Conservation (phyloP, 2,329 filamentous ascomycete genomes). For the Fusarium stilboides region DNA sequence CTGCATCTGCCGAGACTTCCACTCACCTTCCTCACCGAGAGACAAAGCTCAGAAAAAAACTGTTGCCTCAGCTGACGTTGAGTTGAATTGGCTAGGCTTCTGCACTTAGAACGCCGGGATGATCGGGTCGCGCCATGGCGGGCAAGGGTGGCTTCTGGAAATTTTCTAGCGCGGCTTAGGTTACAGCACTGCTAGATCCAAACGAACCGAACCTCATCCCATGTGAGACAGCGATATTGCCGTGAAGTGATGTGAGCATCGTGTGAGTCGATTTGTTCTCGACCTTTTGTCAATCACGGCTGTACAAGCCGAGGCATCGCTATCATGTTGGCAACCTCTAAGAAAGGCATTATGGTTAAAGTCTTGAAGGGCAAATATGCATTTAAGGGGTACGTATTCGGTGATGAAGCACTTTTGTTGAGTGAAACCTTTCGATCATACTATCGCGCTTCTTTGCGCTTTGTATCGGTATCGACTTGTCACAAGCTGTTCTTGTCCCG, state of each 20-base stretch:
- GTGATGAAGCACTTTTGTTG: slow-evolving; percentile 6
- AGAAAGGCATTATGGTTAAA: neutral
- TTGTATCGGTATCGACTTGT: neutral
- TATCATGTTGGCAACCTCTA: slow-evolving; percentile 7
- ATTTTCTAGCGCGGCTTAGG: slow-evolving; percentile 48
- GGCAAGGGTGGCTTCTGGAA: slow-evolving; percentile 46
- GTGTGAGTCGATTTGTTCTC: slow-evolving; percentile 15
- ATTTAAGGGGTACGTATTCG: slow-evolving; percentile 6
- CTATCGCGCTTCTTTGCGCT: slow-evolving; percentile 9
- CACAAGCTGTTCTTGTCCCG: neutral
- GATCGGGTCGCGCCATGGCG: slow-evolving; percentile 15
- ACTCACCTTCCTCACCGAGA: slow-evolving; percentile 22
- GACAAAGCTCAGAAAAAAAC: slow-evolving; percentile 14
- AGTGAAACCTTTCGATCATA: slow-evolving; percentile 7
- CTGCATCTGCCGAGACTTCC: slow-evolving; percentile 20
- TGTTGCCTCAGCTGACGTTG: slow-evolving; percentile 46
- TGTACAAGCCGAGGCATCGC: neutral
- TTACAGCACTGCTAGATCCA: slow-evolving; percentile 35
- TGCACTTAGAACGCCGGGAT: slow-evolving; percentile 14
- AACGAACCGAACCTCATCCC: slow-evolving; percentile 46
- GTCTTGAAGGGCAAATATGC: neutral
- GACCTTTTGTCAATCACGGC: slow-evolving; percentile 5
- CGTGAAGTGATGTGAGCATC: slow-evolving; percentile 20
- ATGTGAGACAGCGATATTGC: slow-evolving; percentile 15
- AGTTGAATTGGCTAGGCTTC: slow-evolving; percentile 29